Evolutionary conservation across 805 yeast genomes (phyloP).

Genomic region (Candida suzukii): DNA sequence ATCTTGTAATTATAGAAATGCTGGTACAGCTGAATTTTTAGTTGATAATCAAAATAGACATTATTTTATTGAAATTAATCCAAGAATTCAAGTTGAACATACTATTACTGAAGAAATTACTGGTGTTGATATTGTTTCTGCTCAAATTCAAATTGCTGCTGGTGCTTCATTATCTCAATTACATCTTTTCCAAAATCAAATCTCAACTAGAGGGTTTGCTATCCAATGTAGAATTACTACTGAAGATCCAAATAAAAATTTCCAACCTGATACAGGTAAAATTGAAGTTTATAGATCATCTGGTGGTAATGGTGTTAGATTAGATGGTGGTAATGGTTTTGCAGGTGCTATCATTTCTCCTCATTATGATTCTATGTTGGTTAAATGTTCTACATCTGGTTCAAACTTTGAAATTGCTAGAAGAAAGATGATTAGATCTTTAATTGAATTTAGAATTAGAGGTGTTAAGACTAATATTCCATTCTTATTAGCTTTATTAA

Average conservation of each 20-base stretch:
- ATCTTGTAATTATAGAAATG: conserved; percentile 86
- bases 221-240: conserved; percentile 99
- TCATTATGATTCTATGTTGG: conserved; percentile 97
- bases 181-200: conserved; percentile 89
- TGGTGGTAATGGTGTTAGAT: conserved; percentile 98
- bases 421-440: conserved; percentile 94
- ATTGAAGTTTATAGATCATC: conserved; percentile 97
- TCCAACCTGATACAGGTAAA: conserved; percentile 98
- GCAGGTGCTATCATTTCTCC: conserved; percentile 97
- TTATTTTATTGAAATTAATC: conserved; percentile 96
- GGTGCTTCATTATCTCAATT: conserved; percentile 91
- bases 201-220: conserved; percentile 95
- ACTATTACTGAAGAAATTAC: conserved; percentile 98
- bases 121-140: conserved; percentile 96
- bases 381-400: conserved; percentile 95
- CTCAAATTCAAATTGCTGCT: conserved; percentile 97
- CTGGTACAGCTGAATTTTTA: conserved; percentile 97
- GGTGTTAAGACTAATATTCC: conserved; percentile 99
- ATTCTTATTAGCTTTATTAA: conserved; percentile 82
- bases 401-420: conserved; percentile 94
- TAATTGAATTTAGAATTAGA: conserved; percentile 96
- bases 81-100: conserved; percentile 97
- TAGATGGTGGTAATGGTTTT: conserved; percentile 98
- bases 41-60: conserved; percentile 93
- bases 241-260: conserved; percentile 92